These are phyloP conservation scores for Oryza brachyantha DNA, from an alignment of 176 grass and related monocot genomes.

Conservation along the genomic window DNA sequence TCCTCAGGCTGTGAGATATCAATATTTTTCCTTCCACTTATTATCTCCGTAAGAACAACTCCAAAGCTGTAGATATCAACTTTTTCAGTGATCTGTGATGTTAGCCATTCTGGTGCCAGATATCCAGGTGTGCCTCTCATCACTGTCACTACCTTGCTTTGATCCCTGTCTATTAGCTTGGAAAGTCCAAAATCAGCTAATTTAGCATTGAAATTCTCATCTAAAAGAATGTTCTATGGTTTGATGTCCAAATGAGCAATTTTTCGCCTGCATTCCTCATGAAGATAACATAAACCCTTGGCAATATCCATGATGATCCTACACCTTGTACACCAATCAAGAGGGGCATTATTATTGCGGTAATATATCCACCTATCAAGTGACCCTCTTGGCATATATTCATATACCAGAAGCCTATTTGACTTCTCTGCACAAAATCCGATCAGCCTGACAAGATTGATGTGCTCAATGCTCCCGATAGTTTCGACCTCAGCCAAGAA, in stretches of 20 bases:
- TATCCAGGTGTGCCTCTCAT: constrained; percentile 44
- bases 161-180: constrained; percentile 39
- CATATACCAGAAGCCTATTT: constrained; percentile 34
- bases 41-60: constrained; percentile 22
- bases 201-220: constrained; percentile 34
- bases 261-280: constrained; percentile 30
- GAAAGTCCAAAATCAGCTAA: constrained; percentile 33
- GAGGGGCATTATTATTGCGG: constrained; percentile 11
- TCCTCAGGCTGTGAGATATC: constrained; percentile 25
- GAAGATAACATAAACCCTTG: constrained; percentile 38
- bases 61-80: constrained; percentile 36
- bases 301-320: constrained; percentile 26
- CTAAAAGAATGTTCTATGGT: constrained; percentile 32
- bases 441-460: constrained; percentile 32
- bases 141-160: constrained; percentile 40
- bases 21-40: constrained; percentile 25
- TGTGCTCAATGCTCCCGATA: constrained; percentile 28
- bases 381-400: constrained; percentile 35
- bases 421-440: constrained; percentile 37
- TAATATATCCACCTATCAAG: constrained; percentile 38
- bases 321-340: constrained; percentile 24
- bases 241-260: constrained; percentile 42
- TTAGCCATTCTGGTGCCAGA: constrained; percentile 43
- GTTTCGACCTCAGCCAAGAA: constrained; percentile 35
- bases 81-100: constrained; percentile 26